phyloP scores from a whole-genome alignment of 495 filamentous ascomycete genomes.

The Lasiosphaeria hispida region DNA sequence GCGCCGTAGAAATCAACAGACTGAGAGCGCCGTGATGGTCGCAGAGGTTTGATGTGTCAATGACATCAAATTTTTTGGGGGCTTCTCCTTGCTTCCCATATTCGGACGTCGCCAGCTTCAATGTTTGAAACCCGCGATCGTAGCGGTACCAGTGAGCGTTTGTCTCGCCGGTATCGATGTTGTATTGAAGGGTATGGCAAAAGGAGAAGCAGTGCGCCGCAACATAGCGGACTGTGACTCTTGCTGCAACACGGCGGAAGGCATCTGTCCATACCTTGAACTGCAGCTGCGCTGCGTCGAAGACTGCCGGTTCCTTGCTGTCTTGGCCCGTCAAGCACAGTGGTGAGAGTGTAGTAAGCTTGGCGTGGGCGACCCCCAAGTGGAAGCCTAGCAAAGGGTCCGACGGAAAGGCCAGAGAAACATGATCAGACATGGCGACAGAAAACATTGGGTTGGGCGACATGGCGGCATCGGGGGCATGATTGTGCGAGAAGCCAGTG shows the following conservation, averaged over 20 bases:
- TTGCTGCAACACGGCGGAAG: slow-evolving; percentile 23
- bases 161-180: slow-evolving; percentile 12
- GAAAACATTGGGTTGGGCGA: slow-evolving; percentile 39
- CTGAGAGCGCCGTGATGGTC: slow-evolving; percentile 51
- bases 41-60: slow-evolving; percentile 56
- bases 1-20: slow-evolving; percentile 46
- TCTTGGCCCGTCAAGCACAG: background rate
- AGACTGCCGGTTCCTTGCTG: background rate
- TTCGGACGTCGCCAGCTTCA: slow-evolving; percentile 40
- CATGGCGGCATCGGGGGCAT: background rate
- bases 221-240: slow-evolving; percentile 43
- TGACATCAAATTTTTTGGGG: slow-evolving; percentile 51
- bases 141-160: slow-evolving; percentile 32
- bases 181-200: slow-evolving; percentile 45
- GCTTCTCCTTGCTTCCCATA: slow-evolving; percentile 34
- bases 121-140: slow-evolving; percentile 20
- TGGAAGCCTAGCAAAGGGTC: slow-evolving; percentile 49
- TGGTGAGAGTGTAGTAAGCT: slow-evolving; percentile 15
- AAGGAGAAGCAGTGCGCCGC: slow-evolving; percentile 44
- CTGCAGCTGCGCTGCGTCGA: slow-evolving; percentile 26
- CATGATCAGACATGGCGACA: slow-evolving; percentile 2
- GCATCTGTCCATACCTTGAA: slow-evolving; percentile 36
- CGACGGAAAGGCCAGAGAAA: slow-evolving; percentile 39
- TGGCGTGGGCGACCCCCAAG: slow-evolving; percentile 32
- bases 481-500: slow-evolving; percentile 22